Base-by-base conservation (phyloP, 805 yeast genomes). In the Tetrapisispora fleetii region DNA sequence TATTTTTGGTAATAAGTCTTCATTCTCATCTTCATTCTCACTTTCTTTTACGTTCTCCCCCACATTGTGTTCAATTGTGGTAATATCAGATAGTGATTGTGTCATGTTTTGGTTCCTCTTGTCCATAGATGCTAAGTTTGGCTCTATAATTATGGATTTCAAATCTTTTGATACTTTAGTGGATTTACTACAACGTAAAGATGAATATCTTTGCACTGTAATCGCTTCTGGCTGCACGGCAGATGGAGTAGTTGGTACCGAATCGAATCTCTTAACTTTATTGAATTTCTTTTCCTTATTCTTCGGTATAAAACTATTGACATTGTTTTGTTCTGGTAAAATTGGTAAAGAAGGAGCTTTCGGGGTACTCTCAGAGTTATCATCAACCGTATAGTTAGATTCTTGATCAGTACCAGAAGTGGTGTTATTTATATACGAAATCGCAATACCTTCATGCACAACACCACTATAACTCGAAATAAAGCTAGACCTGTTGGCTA, bases 381-480 rank as follows among this genome's bases (percentile, higher is more conserved):
- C 32, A 4, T 13, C 40, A 27, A 32, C 7, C 10, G 32, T 32
- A 37, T 27, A n/a, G 16, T 22, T 22, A 27, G 41, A 16, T 24
- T n/a, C 13, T 21, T 22, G 42, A 11, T 40, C 43, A 8, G 33
- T 24, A 7, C 16, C 30, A 27, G 43, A 22, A 13, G 3, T 40
- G 22, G 21, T 30, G 10, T 41, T 41, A 19, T 22, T 30, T 6
- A 64, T 52, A 40, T 59, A 63, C 3, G 67, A 59, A 2, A 63
- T 55, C 16, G 58, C 63, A 9, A 64, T 61, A 19, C 65, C 68
- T 43, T 64, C 67, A 35, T 62, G 65, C 2, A 62, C 52, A 13
- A 62, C 59, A 14, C 67, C 68, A 8, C 66, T 62, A 48, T 64
- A 64, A 39, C 51, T 52, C 4, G 68, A 64, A 24, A 59, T 52